Conservation (phyloP, 2,329 filamentous ascomycete genomes). For the Metarhizium humberi region DNA sequence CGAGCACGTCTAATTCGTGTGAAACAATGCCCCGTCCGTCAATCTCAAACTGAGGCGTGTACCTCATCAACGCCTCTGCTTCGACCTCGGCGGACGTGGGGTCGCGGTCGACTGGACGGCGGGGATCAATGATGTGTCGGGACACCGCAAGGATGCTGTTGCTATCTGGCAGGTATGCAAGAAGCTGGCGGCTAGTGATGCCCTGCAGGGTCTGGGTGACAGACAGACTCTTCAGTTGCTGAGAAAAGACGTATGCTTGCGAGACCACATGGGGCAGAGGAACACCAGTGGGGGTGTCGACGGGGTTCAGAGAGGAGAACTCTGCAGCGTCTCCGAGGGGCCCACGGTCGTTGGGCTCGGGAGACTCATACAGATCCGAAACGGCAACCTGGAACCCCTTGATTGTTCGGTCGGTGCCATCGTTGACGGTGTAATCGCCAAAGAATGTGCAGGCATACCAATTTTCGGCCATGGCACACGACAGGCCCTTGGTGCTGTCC, state of each 20-base stretch:
- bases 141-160: constrained; percentile 74
- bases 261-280: constrained; percentile 66
- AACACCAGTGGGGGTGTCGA: constrained; percentile 43
- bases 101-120: constrained; percentile 77
- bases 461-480: constrained; percentile 81
- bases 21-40: constrained; percentile 74
- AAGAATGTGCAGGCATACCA: constrained; percentile 87
- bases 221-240: constrained; percentile 68
- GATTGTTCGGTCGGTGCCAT: constrained; percentile 45
- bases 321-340: constrained; percentile 60
- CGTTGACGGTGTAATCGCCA: constrained; percentile 47
- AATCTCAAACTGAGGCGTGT: constrained; percentile 69
- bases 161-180: constrained; percentile 66
- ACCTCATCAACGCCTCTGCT: constrained; percentile 68
- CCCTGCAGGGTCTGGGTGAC: constrained; percentile 89
- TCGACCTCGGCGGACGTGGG: constrained; percentile 69
- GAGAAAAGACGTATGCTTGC: constrained; percentile 72
- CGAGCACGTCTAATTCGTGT: constrained; percentile 73
- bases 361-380: constrained; percentile 84
- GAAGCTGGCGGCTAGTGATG: constrained; percentile 73
- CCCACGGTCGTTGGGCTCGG: constrained; percentile 74
- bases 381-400: constrained; percentile 82
- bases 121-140: constrained; percentile 70
- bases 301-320: constrained; percentile 67
- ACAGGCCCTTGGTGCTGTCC: constrained; percentile 63